phyloP scores from a whole-genome alignment of 2,329 filamentous ascomycete species.

The Calonectria fujianensis region DNA sequence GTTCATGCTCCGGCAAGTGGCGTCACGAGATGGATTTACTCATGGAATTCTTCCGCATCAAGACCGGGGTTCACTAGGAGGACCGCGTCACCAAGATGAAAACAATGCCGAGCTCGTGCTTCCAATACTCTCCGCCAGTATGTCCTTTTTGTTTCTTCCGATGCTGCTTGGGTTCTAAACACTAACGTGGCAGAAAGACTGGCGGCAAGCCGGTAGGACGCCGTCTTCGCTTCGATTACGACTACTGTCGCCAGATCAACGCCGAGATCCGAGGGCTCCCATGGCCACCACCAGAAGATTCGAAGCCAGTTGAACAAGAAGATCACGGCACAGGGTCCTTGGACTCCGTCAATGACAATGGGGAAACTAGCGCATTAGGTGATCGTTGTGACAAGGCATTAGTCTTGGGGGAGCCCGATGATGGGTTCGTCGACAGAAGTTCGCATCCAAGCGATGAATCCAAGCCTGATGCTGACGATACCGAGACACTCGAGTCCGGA shows the following conservation, averaged over 20 bases:
- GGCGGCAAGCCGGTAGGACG: conserved; percentile 63
- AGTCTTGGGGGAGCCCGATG: neutral
- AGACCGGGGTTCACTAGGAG: conserved; percentile 77
- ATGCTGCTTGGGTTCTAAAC: neutral
- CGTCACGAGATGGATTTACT: conserved; percentile 70
- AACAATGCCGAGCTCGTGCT: conserved; percentile 58
- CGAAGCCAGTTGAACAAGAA: neutral
- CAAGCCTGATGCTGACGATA: neutral
- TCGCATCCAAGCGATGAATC: neutral
- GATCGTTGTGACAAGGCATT: neutral
- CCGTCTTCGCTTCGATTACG: conserved; percentile 57
- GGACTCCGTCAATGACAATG: conserved; percentile 10
- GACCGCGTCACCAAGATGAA: conserved; percentile 65
- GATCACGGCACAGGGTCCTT: conserved; percentile 16
- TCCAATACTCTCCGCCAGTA: conserved; percentile 70
- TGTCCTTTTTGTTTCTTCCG: conserved; percentile 46
- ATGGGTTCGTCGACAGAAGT: neutral
- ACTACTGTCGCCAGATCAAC: conserved; percentile 60
- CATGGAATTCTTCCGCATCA: conserved; percentile 73
- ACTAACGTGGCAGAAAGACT: conserved; percentile 50
- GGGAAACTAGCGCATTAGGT: neutral
- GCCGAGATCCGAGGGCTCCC: conserved; percentile 55
- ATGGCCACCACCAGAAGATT: conserved; percentile 51
- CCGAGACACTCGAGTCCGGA: neutral
- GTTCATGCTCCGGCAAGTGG: conserved; percentile 63